Conservation (phyloP, 1,284 basidiomycete genomes). For the Cutaneotrichosporon curvatum region DNA sequence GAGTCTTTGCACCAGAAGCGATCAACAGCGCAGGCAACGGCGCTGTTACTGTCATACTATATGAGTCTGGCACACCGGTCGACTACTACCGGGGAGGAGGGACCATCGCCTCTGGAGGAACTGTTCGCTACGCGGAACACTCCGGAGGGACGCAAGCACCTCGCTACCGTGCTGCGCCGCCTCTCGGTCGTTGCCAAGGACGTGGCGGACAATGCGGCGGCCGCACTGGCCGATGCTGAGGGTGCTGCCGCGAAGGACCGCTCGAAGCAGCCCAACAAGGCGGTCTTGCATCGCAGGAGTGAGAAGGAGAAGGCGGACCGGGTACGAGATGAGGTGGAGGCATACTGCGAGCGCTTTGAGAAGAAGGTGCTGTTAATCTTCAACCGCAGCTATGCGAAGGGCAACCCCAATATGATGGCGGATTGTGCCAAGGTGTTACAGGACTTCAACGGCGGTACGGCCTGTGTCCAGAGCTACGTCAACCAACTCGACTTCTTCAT, state of each 20-base stretch:
- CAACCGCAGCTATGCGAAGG: constrained; percentile 87
- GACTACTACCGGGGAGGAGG: constrained; percentile 35
- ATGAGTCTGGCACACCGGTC: constrained; percentile 85
- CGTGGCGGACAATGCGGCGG: constrained; percentile 39
- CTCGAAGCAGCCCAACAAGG: constrained; percentile 3
- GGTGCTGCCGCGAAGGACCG: constrained; percentile 16
- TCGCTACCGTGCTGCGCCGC: constrained; percentile 82
- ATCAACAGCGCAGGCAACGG: constrained; percentile 85
- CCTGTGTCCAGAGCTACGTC: constrained; percentile 97
- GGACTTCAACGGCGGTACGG: constrained; percentile 95
- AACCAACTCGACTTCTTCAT: constrained; percentile 99
- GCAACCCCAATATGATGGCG: constrained; percentile 99
- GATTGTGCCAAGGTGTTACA: constrained; percentile 95
- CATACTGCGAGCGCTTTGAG: constrained; percentile 96
- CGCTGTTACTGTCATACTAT: constrained; percentile 92
- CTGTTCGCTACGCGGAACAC: constrained; percentile 56
- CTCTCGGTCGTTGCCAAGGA: constrained; percentile 86
- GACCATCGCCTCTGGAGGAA: constrained; percentile 43
- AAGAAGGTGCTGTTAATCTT: constrained; percentile 97
- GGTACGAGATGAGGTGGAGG: constrained; percentile 64
- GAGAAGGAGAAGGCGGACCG: constrained; percentile 45
- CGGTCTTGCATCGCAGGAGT: constrained; percentile 17
- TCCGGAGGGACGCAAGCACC: constrained; percentile 71
- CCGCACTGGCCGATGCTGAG: constrained; percentile 59
- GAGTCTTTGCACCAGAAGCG: constrained; percentile 90